phyloP scores from a whole-genome alignment of 1,284 basidiomycete genomes.

The Golubevia sp. region DNA sequence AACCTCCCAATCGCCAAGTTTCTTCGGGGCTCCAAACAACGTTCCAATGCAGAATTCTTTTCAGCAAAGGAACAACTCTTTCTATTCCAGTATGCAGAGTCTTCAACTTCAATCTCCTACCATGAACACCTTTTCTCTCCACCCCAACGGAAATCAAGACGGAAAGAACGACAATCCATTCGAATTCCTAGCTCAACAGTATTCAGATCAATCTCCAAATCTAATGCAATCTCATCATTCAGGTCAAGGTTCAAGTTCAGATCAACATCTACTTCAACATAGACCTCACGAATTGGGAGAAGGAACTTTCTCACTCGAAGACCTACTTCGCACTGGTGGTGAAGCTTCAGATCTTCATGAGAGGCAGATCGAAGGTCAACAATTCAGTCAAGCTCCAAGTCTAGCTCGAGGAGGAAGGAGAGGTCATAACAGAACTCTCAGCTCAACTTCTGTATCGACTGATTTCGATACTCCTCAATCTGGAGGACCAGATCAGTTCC shows the following conservation, averaged over 20 bases:
- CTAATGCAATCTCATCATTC: constrained; percentile 15
- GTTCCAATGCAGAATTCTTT: constrained; percentile 14
- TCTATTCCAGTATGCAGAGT: constrained; percentile 31
- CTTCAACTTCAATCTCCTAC: constrained; percentile 31
- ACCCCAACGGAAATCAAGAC: too few relatives aligned
- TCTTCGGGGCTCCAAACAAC: background rate
- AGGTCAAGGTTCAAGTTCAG: background rate
- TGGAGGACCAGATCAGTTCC: background rate
- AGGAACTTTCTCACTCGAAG: background rate
- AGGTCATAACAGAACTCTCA: background rate
- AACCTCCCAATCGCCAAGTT: too few relatives aligned
- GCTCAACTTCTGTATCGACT: background rate
- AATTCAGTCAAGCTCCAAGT: background rate
- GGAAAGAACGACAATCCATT: constrained; percentile 6
- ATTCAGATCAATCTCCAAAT: constrained; percentile 28
- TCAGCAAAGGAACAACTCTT: constrained; percentile 25
- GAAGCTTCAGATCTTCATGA: background rate
- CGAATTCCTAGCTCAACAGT: constrained; percentile 32
- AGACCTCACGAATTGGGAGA: background rate
- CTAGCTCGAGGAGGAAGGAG: background rate
- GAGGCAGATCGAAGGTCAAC: background rate
- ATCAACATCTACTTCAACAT: background rate
- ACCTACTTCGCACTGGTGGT: background rate
- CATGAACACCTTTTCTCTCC: constrained; percentile 1
- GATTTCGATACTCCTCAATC: background rate